Percentiles rank a stretch among this genome's conserved stretches.
Conservation (phyloP, 805 yeast genomes). For the Kazachstania viticola region DNA sequence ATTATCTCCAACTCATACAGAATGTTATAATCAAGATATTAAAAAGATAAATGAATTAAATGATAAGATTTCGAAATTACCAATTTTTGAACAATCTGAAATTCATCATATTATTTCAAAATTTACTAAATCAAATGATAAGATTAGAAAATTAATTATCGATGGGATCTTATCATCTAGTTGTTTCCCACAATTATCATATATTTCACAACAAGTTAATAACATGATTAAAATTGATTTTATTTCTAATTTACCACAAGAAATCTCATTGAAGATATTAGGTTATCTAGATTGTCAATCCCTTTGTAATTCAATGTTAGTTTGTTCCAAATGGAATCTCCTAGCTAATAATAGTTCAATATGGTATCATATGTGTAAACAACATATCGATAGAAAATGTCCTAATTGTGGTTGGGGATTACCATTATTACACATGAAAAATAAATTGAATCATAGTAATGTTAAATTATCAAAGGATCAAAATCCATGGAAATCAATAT, state of each 20-base stretch:
- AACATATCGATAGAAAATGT: slow-evolving; percentile 93
- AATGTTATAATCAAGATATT: slow-evolving; percentile 20
- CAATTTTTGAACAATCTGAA: slow-evolving; percentile 57
- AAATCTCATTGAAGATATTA: slow-evolving; percentile 70
- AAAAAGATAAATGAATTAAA: slow-evolving; percentile 21
- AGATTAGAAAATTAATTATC: slow-evolving; percentile 61
- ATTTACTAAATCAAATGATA: slow-evolving; percentile 59
- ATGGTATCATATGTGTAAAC: slow-evolving; percentile 98
- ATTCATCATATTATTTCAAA: slow-evolving; percentile 76
- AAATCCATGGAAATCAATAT: slow-evolving; percentile 95
- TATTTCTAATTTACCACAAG: slow-evolving; percentile 73
- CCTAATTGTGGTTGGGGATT: slow-evolving; percentile 99
- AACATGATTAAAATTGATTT: slow-evolving; percentile 81
- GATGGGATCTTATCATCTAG: slow-evolving; percentile 82
- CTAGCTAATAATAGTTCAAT: slow-evolving; percentile 94
- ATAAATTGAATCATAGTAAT: slow-evolving; percentile 33
- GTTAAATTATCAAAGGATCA: slow-evolving; percentile 12
- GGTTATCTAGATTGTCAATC: slow-evolving; percentile 88
- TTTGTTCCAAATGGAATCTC: slow-evolving; percentile 72
- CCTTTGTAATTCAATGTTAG: slow-evolving; percentile 90
- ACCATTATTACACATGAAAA: slow-evolving; percentile 82
- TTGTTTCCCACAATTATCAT: slow-evolving; percentile 91
- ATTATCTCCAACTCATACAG: slow-evolving; percentile 28
- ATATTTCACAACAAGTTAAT: slow-evolving; percentile 67
- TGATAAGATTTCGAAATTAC: slow-evolving; percentile 31